Conservation (phyloP, 441 rosid species). For the Brassica hybrid region DNA sequence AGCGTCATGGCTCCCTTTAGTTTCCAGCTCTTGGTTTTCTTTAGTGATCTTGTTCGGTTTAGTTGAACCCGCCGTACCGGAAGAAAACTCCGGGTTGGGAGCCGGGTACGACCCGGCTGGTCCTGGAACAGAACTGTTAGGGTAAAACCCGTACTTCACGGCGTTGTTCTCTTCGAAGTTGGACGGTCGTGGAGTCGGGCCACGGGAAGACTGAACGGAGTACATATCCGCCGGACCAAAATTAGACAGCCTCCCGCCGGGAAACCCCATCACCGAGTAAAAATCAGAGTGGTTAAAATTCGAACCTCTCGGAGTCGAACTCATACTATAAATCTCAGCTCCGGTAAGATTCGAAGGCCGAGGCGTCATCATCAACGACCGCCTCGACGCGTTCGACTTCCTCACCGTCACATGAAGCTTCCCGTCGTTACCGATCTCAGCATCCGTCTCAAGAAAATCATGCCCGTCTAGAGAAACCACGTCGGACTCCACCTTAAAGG, state of each 20-base stretch:
- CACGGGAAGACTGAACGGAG: conserved; percentile 85
- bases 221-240: conserved; percentile 66
- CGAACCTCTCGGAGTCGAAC: conserved; percentile 73
- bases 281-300: conserved; percentile 69
- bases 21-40: conserved; percentile 43
- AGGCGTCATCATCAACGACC: conserved; percentile 65
- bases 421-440: conserved; percentile 68
- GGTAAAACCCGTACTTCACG: conserved; percentile 68
- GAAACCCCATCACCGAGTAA: conserved; percentile 68
- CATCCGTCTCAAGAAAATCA: conserved; percentile 64
- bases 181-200: conserved; percentile 72
- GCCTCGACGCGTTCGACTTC: conserved; percentile 64
- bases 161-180: conserved; percentile 64
- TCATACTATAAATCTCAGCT: conserved; percentile 71
- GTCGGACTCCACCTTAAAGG: conserved; percentile 71
- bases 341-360: conserved; percentile 71
- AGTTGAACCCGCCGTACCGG: conserved; percentile 31
- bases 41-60: conserved; percentile 29
- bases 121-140: conserved; percentile 52
- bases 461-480: conserved; percentile 64
- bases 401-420: conserved; percentile 71
- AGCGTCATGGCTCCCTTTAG: conserved; percentile 57
- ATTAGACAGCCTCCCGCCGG: conserved; percentile 69
- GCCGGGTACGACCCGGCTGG: conserved; percentile 53
- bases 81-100: conserved; percentile 61